Evolutionary conservation across 1,139 yeast genomes (phyloP).

Genomic region (Hansenula lynferdii): DNA sequence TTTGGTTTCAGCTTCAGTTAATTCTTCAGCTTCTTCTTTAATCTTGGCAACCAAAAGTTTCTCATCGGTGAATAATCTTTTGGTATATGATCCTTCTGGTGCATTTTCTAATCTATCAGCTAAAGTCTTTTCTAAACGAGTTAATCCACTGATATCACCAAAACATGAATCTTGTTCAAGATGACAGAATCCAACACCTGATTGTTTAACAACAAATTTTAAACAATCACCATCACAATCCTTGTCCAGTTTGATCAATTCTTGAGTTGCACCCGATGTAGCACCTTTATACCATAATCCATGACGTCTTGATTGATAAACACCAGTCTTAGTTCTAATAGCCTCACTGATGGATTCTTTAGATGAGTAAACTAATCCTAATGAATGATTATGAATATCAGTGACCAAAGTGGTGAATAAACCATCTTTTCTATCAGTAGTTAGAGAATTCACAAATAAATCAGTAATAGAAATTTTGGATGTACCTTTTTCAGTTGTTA

Average conservation of each 20-base stretch:
- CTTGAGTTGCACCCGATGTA: constrained; percentile 92
- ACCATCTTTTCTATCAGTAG: constrained; percentile 84
- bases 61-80: constrained; percentile 77
- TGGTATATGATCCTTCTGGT: constrained; percentile 90
- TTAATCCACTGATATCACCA: constrained; percentile 59
- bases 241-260: constrained; percentile 53
- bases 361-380: constrained; percentile 92
- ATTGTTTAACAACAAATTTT: constrained; percentile 78
- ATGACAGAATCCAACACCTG: constrained; percentile 91
- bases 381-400: constrained; percentile 56
- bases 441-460: constrained; percentile 49
- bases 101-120: constrained; percentile 51
- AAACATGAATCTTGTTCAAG: constrained; percentile 77
- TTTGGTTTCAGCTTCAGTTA: constrained; percentile 69
- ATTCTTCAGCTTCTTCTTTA: constrained; percentile 94
- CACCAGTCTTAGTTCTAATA: constrained; percentile 77
- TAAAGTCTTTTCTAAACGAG: constrained; percentile 63
- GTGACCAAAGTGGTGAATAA: constrained; percentile 82
- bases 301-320: constrained; percentile 86
- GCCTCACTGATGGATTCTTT: constrained; percentile 77
- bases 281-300: constrained; percentile 96
- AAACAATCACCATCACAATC: constrained; percentile 95
- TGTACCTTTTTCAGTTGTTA: constrained; percentile 34
- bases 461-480: constrained; percentile 43
- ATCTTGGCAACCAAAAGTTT: constrained; percentile 77